phyloP scores from a whole-genome alignment of 2,329 filamentous ascomycete species.

The Pseudovirgaria hyperparasitica region DNA sequence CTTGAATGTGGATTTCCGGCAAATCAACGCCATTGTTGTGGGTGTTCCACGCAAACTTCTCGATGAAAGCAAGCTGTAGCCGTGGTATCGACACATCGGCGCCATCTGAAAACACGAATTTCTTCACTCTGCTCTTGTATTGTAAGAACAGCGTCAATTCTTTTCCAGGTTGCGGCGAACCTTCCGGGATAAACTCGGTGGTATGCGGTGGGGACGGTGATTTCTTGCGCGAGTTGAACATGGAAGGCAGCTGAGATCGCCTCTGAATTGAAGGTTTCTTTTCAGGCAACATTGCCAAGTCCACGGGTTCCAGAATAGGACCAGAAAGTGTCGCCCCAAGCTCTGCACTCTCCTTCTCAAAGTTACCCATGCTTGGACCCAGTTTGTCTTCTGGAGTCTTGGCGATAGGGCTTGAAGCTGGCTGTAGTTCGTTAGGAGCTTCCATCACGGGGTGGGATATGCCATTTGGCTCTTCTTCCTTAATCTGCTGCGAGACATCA shows the following conservation, averaged over 20 bases:
- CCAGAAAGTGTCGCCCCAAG: conserved; percentile 23
- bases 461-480: conserved; percentile 44
- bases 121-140: conserved; percentile 95
- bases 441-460: conserved; percentile 20
- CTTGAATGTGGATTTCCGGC: conserved; percentile 96
- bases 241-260: conserved; percentile 11
- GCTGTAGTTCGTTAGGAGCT: conserved; percentile 16
- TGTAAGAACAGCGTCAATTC: conserved; percentile 89
- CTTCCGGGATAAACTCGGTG: conserved; percentile 33
- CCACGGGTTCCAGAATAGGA: conserved; percentile 19
- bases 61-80: conserved; percentile 90
- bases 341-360: conserved; percentile 16
- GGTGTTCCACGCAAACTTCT: conserved; percentile 98
- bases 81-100: conserved; percentile 76
- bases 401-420: conserved; percentile 19
- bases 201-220: conserved; percentile 29
- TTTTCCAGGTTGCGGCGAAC: conserved; percentile 63
- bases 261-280: conserved; percentile 13
- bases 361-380: conserved; percentile 23
- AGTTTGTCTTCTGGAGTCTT: conserved; percentile 58
- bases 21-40: conserved; percentile 86
- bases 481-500: conserved; percentile 39
- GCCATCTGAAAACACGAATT: conserved; percentile 79
- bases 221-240: conserved; percentile 17
- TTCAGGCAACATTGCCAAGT: conserved; percentile 13